Base-by-base conservation (phyloP, 768 basidiomycete genomes). In the Kwoniella sp. region DNA sequence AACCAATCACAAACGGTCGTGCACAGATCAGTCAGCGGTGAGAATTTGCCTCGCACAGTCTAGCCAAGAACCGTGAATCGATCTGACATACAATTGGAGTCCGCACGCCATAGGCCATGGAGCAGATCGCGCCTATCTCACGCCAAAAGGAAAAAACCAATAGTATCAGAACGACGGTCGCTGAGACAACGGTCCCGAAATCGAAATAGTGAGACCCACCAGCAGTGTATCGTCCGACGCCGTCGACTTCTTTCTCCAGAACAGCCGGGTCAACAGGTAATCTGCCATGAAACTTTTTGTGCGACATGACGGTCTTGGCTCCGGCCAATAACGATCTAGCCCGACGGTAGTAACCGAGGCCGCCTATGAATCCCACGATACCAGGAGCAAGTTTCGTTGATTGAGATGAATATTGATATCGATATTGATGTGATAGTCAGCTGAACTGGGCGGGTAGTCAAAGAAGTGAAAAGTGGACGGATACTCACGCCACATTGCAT, bases 291-390 rank as follows among this genome's bases (percentile, higher is more conserved):
- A 74, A 79, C 53, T 71, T 75, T 11, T 69, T 34, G 52, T 77
- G 64, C 11, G 64, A 55, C 22, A 92, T 86, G 31, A 86, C 89
- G 67, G 88, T 91, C 78, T 92, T 86, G 0, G 94, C 91, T n/a
- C 90, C 93, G 4, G 84, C 83, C 5, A 96, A 85, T 25, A 98
- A 83, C 23, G 92, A 87, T 52, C 89, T 86, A 20, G 91, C 92
- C 48, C 92, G 87, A 45, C 89, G 90, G 80, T 94, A 94, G 80
- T 93, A 94, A 7, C 93, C 92, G 1, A 94, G 83, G 20, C 92
- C 78, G 25, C 70, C 73, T 74, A 37, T 31, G n/a, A n/a, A 15
- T 28, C 12, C 0, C 25, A 26, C 17, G 20, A 45, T 50, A 13
- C 50, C 37, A 59, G 56, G 9, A 31, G n/a, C n/a, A n/a, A n/a